A percentile compares a stretch with the other conserved stretches of the same genome.
These are phyloP conservation scores for Coniochaeta sp. DNA, from an alignment of 2,329 filamentous ascomycete species.

Conservation along the genomic window DNA sequence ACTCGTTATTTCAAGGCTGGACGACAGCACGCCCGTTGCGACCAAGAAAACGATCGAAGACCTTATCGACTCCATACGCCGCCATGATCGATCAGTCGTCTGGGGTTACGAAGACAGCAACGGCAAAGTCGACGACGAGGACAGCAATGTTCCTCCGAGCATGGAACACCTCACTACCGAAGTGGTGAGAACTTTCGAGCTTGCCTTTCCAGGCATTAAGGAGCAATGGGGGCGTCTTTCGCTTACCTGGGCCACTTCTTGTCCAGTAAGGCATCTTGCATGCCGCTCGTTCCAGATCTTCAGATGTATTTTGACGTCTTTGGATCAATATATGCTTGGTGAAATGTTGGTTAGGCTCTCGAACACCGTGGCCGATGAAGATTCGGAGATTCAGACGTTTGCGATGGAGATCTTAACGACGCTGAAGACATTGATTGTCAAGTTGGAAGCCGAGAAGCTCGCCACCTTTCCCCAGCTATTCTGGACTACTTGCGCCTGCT, in stretches of 20 bases:
- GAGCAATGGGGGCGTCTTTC: conserved; percentile 88
- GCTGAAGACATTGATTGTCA: conserved; percentile 81
- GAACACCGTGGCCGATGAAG: conserved; percentile 94
- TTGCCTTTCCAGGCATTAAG: conserved; percentile 78
- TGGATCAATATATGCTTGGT: conserved; percentile 90
- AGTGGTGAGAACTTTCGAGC: conserved; percentile 77
- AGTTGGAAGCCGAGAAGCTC: conserved; percentile 71
- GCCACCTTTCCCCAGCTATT: conserved; percentile 91
- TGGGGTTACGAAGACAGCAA: conserved; percentile 96
- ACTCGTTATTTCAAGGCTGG: conserved; percentile 73
- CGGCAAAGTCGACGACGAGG: conserved; percentile 64
- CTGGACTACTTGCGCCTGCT: conserved; percentile 93
- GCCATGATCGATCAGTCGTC: conserved; percentile 75
- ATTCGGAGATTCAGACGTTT: conserved; percentile 90
- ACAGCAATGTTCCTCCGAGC: conserved; percentile 73
- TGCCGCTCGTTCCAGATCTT: conserved; percentile 98
- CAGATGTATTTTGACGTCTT: conserved; percentile 80
- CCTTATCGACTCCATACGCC: conserved; percentile 78
- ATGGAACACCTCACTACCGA: conserved; percentile 82
- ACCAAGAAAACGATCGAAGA: conserved; percentile 75
- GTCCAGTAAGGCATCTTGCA: conserved; percentile 87
- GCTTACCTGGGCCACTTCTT: conserved; percentile 92
- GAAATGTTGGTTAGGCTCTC: conserved; percentile 94
- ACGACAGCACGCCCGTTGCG: conserved; percentile 54
- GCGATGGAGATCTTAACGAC: conserved; percentile 98